Percentiles rank a stretch among this genome's conserved stretches.
These are phyloP conservation scores for Carex myosuroides DNA, from an alignment of 176 grass and related monocot species.

Conservation along the genomic window DNA sequence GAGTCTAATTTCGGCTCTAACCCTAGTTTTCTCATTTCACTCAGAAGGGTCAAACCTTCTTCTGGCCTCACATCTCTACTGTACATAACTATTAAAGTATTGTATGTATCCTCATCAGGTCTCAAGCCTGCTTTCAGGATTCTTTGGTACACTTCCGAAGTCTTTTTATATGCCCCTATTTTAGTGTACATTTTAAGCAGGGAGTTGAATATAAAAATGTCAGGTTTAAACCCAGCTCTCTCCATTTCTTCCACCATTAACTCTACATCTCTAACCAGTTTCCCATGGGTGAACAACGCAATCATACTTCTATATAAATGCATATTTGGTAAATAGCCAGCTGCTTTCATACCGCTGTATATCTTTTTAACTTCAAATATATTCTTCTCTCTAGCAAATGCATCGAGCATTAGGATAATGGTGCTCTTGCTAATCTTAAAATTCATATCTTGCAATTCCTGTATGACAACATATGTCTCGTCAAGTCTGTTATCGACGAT, in stretches of 20 bases:
- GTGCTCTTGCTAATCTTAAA: conserved; percentile 96
- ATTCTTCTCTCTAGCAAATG: conserved; percentile 67
- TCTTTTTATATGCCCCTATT: conserved; percentile 60
- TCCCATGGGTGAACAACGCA: conserved; percentile 59
- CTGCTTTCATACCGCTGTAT: conserved; percentile 97
- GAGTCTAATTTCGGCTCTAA: conserved; percentile 66
- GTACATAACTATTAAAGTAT: conserved; percentile 86
- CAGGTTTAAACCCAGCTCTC: conserved; percentile 60
- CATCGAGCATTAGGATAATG: conserved; percentile 78
- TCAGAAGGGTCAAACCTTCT: conserved; percentile 76
- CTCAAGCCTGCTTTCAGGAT: conserved; percentile 57
- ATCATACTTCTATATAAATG: conserved; percentile 74
- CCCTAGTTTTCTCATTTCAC: conserved; percentile 64
- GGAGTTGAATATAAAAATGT: conserved; percentile 54
- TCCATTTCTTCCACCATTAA: conserved; percentile 80
- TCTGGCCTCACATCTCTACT: conserved; percentile 69
- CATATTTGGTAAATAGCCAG: conserved; percentile 81
- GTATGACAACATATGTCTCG: conserved; percentile 77
- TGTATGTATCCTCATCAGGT: conserved; percentile 81
- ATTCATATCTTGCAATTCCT: conserved; percentile 85
- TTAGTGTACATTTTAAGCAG: conserved; percentile 81
- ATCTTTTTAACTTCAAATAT: conserved; percentile 97
- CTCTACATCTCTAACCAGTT: conserved; percentile 69
- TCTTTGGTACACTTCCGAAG: conserved; percentile 55
- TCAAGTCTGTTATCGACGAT: conserved; percentile 71